Evolutionary conservation across 164 flowering plant species (phyloP).

Genomic region (Hamamelis virginiana): DNA sequence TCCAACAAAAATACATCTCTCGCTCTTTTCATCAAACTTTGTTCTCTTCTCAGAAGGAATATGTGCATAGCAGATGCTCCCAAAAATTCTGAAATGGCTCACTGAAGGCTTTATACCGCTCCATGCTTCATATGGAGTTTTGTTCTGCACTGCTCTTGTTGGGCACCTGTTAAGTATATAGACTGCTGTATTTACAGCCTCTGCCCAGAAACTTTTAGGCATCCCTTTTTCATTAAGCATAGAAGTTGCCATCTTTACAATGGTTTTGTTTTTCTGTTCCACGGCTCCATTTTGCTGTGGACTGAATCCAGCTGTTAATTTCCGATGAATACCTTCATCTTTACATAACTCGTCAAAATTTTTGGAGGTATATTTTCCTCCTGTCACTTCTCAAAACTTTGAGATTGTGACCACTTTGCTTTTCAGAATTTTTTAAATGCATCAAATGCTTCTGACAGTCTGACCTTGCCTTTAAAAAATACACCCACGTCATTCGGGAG

Average conservation of each 20-base stretch:
- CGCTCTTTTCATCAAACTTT: conserved; percentile 7
- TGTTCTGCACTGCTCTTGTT: not conserved
- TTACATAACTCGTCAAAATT: conserved; percentile 2
- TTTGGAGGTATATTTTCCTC: not conserved
- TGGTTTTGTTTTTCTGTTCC: not conserved
- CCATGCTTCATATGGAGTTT: conserved; percentile 15
- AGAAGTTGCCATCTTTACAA: conserved; percentile 3
- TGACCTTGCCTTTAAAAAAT: too few relatives aligned
- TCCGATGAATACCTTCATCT: not conserved
- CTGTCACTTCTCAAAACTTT: too few relatives aligned
- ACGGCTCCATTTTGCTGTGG: not conserved
- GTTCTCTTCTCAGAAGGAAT: not conserved
- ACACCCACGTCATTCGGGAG: too few relatives aligned
- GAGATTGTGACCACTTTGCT: too few relatives aligned
- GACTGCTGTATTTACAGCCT: conserved; percentile 1
- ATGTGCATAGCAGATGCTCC: not conserved
- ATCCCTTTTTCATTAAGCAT: not conserved
- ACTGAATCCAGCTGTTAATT: conserved; percentile 1
- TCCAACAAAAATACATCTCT: too few relatives aligned
- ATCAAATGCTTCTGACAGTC: too few relatives aligned
- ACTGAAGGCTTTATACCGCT: not conserved
- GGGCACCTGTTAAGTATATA: too few relatives aligned
- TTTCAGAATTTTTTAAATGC: too few relatives aligned
- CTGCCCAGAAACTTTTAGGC: conserved; percentile 4
- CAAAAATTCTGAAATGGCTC: conserved; percentile 12